phyloP scores from a whole-genome alignment of 1,284 basidiomycete species.

The Puccinia coronata region DNA sequence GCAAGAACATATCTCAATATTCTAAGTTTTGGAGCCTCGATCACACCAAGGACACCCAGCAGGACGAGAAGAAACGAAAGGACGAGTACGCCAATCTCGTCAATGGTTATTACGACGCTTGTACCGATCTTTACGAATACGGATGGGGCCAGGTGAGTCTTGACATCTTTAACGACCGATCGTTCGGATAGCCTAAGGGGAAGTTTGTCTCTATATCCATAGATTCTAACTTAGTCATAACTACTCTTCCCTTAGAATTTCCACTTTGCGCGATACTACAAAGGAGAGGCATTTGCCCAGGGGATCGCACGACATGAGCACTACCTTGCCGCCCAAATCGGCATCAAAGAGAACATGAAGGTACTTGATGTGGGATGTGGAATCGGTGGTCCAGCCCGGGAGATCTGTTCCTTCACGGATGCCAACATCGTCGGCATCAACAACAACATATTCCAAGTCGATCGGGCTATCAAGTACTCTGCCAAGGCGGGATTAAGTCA shows the following conservation, averaged over 20 bases:
- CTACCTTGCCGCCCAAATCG: constrained; percentile 86
- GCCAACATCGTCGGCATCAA: constrained; percentile 84
- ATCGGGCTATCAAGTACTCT: constrained; percentile 81
- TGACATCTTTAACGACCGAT: neutral
- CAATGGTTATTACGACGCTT: constrained; percentile 68
- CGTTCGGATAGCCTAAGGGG: neutral
- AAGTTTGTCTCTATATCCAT: neutral
- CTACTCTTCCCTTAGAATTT: constrained; percentile 59
- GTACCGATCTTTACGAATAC: constrained; percentile 92
- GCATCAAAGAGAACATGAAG: constrained; percentile 81
- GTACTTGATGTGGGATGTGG: constrained; percentile 98
- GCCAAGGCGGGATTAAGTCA: constrained; percentile 73
- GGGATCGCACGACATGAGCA: constrained; percentile 91
- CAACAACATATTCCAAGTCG: constrained; percentile 96
- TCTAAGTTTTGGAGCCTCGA: constrained; percentile 92
- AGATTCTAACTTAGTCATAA: neutral
- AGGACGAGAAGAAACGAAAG: constrained; percentile 74
- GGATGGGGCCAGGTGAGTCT: constrained; percentile 60
- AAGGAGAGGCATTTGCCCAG: constrained; percentile 59
- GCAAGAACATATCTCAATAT: constrained; percentile 83
- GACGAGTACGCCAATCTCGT: constrained; percentile 89
- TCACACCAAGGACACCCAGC: constrained; percentile 69
- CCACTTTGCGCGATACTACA: constrained; percentile 60
- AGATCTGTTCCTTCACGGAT: constrained; percentile 90
- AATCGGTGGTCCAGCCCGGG: constrained; percentile 92